A percentile compares a stretch with the other conserved stretches of the same genome.
These are phyloP conservation scores for Alternaria longipes DNA, from an alignment of 2,329 filamentous ascomycete species.

Conservation along the genomic window DNA sequence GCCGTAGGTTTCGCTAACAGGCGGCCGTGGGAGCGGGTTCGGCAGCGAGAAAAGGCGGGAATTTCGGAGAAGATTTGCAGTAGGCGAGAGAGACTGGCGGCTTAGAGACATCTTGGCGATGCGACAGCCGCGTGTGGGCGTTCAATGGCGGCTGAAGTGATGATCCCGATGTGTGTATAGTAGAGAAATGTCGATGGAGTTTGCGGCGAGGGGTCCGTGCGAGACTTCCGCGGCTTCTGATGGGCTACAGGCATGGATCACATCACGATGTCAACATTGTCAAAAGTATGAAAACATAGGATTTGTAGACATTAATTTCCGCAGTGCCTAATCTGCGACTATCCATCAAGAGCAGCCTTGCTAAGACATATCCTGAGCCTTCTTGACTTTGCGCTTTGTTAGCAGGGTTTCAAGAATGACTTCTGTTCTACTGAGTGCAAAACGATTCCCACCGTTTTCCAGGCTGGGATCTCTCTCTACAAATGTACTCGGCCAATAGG, in stretches of 20 bases:
- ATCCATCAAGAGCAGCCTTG: background rate
- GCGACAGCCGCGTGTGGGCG: constrained; percentile 45
- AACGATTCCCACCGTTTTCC: background rate
- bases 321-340: background rate
- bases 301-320: background rate
- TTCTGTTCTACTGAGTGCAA: background rate
- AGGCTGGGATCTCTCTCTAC: background rate
- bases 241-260: background rate
- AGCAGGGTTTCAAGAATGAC: background rate
- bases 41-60: constrained; percentile 93
- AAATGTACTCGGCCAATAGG: background rate
- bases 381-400: background rate
- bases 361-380: background rate
- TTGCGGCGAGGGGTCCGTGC: constrained; percentile 21
- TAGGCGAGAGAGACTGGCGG: constrained; percentile 61
- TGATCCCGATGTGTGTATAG: constrained; percentile 13
- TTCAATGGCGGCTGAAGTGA: constrained; percentile 46
- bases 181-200: constrained; percentile 22
- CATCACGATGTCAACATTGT: background rate
- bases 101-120: constrained; percentile 49
- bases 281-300: background rate
- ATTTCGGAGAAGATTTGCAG: constrained; percentile 76
- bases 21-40: constrained; percentile 72
- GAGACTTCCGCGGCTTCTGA: constrained; percentile 30
- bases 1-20: constrained; percentile 55